Base-by-base conservation (phyloP, 106 monocot genomes). In the Acanthochlamys bracteata region DNA sequence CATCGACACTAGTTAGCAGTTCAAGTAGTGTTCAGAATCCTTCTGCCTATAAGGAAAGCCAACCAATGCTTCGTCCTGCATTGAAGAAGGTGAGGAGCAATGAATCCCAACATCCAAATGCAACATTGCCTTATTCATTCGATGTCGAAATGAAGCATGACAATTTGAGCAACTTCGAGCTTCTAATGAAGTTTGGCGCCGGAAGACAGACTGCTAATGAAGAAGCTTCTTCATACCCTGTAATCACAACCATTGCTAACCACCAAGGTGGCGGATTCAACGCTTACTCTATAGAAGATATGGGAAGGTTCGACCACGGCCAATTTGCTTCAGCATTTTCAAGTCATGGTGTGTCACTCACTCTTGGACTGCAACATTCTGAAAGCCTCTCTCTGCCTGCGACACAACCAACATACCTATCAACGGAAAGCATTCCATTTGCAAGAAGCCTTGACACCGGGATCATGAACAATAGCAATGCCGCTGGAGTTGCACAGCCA, bases 291-390 rank as follows among this genome's bases (percentile, higher is more conserved):
- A 61, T 82, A 12, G 84, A 69, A 12, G 86, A 79, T 0, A 63
- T 79, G 7, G 74, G 75, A 23, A 68, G 78, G 63, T 88, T 88
- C 59, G 79, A 75, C 21, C 45, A 71, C 0, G 84, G 73, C 60
- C 81, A 78, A 23, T 84, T 84, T 71, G 53, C 71, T 0, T 77
- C 63, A 1, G 65, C 69, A 55, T 80, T 69, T 45, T 72, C 83
- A 17, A 59, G 63, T 23, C 78, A 82, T 53, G 81, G 78, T 0
- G 89, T 89, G 13, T 84, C 89, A 16, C 78, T 89, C 56, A 89
- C 89, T 15, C 84, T 89, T 3, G 89, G 84, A 25, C 84, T 84
- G 16, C 81, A 55, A 20, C 88, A 83, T 60, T 75, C 77, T 22
- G 83, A 78, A 39, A 71, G 61, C 46, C 55, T 80, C 23, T 63